Conservation (phyloP, 306 rosid genomes). For the Mimosa bimucronata region DNA sequence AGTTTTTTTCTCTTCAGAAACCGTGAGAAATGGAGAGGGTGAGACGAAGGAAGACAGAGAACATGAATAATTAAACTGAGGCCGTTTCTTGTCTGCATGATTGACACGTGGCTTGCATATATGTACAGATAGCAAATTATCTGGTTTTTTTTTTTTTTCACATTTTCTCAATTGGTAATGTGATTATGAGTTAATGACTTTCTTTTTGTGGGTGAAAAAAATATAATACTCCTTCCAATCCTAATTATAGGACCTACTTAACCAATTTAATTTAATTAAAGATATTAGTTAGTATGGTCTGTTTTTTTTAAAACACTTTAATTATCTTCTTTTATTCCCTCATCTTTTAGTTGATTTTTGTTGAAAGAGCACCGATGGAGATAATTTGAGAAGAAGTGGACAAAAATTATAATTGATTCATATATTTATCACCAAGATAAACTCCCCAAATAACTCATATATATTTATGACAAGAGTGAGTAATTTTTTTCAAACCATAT, state of each 20-base stretch:
- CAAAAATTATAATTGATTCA: too few relatives aligned
- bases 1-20: background rate
- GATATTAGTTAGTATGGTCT: too few relatives aligned
- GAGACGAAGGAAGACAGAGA: background rate
- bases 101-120: background rate
- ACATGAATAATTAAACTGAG: background rate
- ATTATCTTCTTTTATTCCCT: too few relatives aligned
- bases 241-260: too few relatives aligned
- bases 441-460: too few relatives aligned
- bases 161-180: background rate
- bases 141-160: background rate
- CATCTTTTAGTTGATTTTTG: too few relatives aligned
- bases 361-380: too few relatives aligned
- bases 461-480: too few relatives aligned
- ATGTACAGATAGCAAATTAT: background rate
- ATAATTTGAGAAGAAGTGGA: too few relatives aligned
- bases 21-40: background rate
- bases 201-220: background rate
- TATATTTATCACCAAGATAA: too few relatives aligned
- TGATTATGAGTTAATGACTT: background rate
- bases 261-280: too few relatives aligned
- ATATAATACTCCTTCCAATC: background rate
- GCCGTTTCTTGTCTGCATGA: slow-evolving; percentile 5
- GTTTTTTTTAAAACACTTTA: too few relatives aligned
- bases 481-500: background rate